Evolutionary conservation across 371 early-diverging fungal genomes (phyloP).

Genomic region (Fennellomyces sp.): DNA sequence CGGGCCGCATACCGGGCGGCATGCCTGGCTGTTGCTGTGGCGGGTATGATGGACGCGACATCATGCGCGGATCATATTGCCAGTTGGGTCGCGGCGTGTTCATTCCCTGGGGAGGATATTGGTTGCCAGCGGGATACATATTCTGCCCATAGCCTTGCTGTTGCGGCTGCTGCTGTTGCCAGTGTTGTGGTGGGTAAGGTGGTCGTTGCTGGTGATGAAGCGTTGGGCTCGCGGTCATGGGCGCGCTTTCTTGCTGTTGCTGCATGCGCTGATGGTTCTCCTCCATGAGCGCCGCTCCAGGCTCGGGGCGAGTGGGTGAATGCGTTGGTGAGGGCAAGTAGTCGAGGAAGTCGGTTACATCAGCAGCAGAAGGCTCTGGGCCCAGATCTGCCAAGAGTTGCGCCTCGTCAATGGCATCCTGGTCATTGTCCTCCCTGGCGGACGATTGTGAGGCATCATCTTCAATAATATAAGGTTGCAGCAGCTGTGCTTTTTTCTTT

Average conservation of each 20-base stretch:
- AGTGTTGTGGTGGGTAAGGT: slow-evolving; percentile 14
- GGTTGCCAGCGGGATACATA: slow-evolving; percentile 17
- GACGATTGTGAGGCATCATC: neutral
- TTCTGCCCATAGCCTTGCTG: slow-evolving; percentile 8
- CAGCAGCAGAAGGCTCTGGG: slow-evolving; percentile 36
- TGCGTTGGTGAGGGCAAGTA: slow-evolving; percentile 40
- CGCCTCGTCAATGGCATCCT: neutral
- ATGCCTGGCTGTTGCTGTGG: slow-evolving; percentile 7
- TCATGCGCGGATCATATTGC: slow-evolving; percentile 13
- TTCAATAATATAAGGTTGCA: slow-evolving; percentile 19
- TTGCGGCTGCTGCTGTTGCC: slow-evolving; percentile 16
- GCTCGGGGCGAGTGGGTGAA: slow-evolving; percentile 26
- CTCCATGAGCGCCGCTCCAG: slow-evolving; percentile 15
- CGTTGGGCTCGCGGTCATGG: slow-evolving; percentile 1
- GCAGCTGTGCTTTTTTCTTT: slow-evolving; percentile 49
- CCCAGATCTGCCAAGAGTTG: slow-evolving; percentile 4
- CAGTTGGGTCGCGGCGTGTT: slow-evolving; percentile 22
- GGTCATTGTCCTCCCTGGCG: neutral
- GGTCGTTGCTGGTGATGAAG: slow-evolving; percentile 2
- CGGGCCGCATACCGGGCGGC: neutral
- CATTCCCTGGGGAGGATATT: neutral
- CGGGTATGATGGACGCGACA: slow-evolving; percentile 14
- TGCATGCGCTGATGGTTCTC: slow-evolving; percentile 19
- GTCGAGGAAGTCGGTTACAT: slow-evolving; percentile 38
- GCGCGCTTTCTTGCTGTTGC: slow-evolving; percentile 11